These are phyloP conservation scores for Lycium barbarum DNA, from an alignment of 257 asterid species.

Conservation along the genomic window DNA sequence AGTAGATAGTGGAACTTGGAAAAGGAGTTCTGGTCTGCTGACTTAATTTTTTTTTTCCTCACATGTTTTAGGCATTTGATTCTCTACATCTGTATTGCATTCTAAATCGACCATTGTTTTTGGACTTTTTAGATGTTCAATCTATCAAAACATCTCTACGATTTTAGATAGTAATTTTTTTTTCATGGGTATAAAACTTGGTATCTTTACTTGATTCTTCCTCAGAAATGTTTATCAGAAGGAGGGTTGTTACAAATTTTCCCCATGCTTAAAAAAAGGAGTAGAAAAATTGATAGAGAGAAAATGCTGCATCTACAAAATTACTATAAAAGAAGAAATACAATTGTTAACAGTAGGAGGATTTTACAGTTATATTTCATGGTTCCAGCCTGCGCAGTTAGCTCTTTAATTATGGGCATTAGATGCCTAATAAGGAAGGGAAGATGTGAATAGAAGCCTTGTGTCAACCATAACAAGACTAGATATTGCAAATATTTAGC, in stretches of 20 bases:
- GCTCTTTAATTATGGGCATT: background rate
- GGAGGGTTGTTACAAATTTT: background rate
- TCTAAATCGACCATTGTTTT: background rate
- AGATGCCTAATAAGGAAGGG: background rate
- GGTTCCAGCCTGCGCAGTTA: background rate
- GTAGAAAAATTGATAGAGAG: background rate
- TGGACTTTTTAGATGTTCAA: background rate
- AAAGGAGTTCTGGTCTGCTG: background rate
- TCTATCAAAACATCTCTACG: background rate
- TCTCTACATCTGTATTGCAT: background rate
- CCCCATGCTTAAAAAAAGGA: background rate
- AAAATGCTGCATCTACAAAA: background rate
- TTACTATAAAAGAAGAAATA: background rate
- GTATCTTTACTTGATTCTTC: background rate
- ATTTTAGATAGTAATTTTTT: background rate
- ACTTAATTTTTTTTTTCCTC: background rate
- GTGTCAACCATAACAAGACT: background rate
- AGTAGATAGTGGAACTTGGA: slow-evolving; percentile 22
- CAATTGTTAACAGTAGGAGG: background rate
- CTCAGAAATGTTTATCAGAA: background rate
- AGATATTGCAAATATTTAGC: background rate
- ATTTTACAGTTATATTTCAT: background rate
- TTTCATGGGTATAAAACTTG: background rate
- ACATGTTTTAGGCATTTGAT: slow-evolving; percentile 1
- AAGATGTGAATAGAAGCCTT: background rate